Conservation (phyloP, 176 grass and related monocot genomes). For the Tillandsia fasciculata region DNA sequence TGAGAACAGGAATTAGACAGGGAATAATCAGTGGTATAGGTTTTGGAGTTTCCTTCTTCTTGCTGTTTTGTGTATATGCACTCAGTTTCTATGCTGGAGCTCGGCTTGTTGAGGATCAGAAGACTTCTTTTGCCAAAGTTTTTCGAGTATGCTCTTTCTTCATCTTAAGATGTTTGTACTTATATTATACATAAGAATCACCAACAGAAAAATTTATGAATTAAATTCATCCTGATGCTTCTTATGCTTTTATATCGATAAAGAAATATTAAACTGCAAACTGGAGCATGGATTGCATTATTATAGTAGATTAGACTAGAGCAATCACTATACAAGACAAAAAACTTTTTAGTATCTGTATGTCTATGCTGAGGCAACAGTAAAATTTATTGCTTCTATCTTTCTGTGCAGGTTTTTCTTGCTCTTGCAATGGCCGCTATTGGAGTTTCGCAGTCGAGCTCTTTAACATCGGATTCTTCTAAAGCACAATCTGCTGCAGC, state of each 20-base stretch:
- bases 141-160: conserved; percentile 49
- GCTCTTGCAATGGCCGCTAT: conserved; percentile 96
- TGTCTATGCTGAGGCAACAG: too few species aligned
- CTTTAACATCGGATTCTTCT: conserved; percentile 79
- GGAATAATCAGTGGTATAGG: conserved; percentile 80
- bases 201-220: too few species aligned
- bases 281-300: too few species aligned
- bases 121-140: conserved; percentile 88
- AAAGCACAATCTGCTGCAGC: conserved; percentile 79
- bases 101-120: conserved; percentile 59
- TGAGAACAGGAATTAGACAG: conserved; percentile 63
- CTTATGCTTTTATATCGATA: too few species aligned
- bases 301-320: too few species aligned
- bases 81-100: conserved; percentile 96
- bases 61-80: conserved; percentile 84
- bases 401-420: conserved; percentile 67
- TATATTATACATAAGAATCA: background rate
- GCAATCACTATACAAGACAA: too few species aligned
- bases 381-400: background rate
- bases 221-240: too few species aligned
- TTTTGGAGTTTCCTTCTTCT: conserved; percentile 92
- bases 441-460: conserved; percentile 89
- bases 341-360: too few species aligned
- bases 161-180: background rate
- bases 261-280: too few species aligned